Evolutionary conservation across 129 eudicot species (phyloP).

Genomic region (Saposhnikovia divaricata): DNA sequence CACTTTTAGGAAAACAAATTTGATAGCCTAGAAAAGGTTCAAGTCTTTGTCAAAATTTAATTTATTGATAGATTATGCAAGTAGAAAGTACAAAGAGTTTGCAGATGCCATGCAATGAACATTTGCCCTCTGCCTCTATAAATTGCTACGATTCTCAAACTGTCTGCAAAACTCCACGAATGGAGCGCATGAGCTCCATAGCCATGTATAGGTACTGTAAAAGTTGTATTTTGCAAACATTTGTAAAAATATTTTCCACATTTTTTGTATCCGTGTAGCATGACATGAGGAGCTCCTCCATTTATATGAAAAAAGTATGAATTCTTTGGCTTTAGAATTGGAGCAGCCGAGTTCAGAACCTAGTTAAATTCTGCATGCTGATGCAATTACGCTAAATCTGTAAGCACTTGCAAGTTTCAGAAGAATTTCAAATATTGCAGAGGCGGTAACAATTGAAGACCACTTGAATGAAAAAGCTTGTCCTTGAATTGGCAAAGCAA

Average conservation of each 20-base stretch:
- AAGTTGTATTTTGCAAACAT: not conserved
- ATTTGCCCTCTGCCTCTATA: not conserved
- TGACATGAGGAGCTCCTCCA: not conserved
- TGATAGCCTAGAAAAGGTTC: not conserved
- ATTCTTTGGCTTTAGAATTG: not conserved
- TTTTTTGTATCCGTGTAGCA: not conserved
- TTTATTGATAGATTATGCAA: not conserved
- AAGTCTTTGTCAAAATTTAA: not conserved
- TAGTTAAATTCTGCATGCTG: not conserved
- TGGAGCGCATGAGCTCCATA: not conserved
- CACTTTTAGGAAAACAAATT: conserved; percentile 2
- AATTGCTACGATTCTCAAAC: not conserved
- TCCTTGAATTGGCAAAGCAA: not conserved
- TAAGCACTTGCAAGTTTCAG: not conserved
- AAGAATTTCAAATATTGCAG: not conserved
- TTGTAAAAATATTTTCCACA: not conserved
- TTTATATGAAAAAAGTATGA: not conserved
- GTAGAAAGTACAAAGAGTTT: not conserved
- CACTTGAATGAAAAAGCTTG: not conserved
- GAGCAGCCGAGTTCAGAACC: not conserved
- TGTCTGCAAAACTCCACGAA: not conserved
- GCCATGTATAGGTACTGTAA: not conserved
- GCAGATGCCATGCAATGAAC: not conserved
- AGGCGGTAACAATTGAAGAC: not conserved
- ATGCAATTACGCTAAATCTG: not conserved